Conservation (phyloP, 1,139 yeast species). For the Sugiyamaella xylanicola region DNA sequence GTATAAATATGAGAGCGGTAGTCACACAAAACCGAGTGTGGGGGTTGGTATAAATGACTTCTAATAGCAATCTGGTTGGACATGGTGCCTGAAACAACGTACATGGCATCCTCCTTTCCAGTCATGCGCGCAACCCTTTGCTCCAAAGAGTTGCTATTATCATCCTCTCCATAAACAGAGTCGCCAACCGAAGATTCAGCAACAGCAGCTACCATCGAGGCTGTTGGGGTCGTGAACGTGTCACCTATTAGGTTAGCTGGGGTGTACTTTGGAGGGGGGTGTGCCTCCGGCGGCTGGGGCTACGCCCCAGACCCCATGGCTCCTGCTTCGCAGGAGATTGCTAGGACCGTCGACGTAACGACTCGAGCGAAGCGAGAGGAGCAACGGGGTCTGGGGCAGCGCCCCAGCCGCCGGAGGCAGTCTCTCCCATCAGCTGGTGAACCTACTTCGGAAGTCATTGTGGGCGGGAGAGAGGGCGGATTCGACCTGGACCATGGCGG, state of each 20-base stretch:
- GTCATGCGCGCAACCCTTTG: conserved; percentile 64
- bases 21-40: conserved; percentile 82
- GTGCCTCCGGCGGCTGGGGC: conserved; percentile 9
- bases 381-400: not conserved
- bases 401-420: not conserved
- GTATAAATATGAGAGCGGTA: conserved; percentile 80
- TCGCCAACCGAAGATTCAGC: conserved; percentile 73
- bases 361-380: no score
- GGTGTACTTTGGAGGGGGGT: not conserved
- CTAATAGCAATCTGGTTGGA: conserved; percentile 88
- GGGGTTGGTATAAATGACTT: conserved; percentile 79
- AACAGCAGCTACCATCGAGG: conserved; percentile 68
- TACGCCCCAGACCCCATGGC: conserved; percentile 33
- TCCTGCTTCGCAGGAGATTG: conserved; percentile 10
- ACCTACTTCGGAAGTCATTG: conserved; percentile 34
- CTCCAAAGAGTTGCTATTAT: conserved; percentile 67
- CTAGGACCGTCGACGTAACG: no score
- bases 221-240: conserved; percentile 91
- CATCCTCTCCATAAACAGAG: conserved; percentile 85
- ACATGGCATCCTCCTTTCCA: conserved; percentile 83
- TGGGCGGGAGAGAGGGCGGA: conserved; percentile 27
- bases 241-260: conserved; percentile 50
- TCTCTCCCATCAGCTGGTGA: not conserved
- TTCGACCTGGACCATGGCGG: conserved; percentile 22
- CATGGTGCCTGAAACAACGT: conserved; percentile 87